These are phyloP conservation scores for Colletotrichum tamarilloi DNA, from an alignment of 2,329 filamentous ascomycete species.

Conservation along the genomic window DNA sequence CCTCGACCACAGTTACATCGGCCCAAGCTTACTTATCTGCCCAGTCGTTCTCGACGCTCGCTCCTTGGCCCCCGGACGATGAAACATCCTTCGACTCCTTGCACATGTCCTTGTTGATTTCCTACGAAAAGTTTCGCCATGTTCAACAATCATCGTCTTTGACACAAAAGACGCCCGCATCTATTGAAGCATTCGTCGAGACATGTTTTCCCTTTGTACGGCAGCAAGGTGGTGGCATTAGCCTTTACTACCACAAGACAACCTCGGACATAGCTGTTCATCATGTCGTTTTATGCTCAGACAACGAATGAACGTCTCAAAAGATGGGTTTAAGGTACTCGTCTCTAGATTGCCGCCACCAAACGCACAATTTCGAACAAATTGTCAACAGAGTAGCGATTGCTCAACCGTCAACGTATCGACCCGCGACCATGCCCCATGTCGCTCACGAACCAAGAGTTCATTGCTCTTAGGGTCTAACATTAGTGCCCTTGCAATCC, in stretches of 20 bases:
- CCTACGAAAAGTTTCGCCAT: slow-evolving; percentile 10
- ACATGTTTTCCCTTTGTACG: no score
- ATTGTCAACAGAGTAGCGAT: not conserved
- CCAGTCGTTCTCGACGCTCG: not conserved
- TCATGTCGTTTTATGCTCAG: not conserved
- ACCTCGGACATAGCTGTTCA: not conserved
- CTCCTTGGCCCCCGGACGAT: slow-evolving; percentile 8
- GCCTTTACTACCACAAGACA: no score
- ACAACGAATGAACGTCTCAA: not conserved
- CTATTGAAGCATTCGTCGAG: not conserved
- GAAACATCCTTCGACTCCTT: slow-evolving; percentile 8
- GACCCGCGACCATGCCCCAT: not conserved
- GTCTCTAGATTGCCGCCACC: not conserved
- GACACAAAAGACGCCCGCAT: not conserved
- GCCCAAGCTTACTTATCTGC: not conserved
- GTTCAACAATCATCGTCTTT: not conserved
- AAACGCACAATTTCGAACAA: not conserved
- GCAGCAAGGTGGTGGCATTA: no score
- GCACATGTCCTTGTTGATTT: not conserved
- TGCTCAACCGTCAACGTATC: not conserved
- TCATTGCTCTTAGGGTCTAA: not conserved
- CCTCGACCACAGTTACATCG: not conserved
- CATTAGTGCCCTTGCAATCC: not conserved
- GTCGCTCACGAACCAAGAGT: slow-evolving; percentile 28
- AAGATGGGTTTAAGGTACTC: not conserved